Base-by-base conservation (phyloP, 192 early-diverging fungal species). In the Spinellus fusiger region DNA sequence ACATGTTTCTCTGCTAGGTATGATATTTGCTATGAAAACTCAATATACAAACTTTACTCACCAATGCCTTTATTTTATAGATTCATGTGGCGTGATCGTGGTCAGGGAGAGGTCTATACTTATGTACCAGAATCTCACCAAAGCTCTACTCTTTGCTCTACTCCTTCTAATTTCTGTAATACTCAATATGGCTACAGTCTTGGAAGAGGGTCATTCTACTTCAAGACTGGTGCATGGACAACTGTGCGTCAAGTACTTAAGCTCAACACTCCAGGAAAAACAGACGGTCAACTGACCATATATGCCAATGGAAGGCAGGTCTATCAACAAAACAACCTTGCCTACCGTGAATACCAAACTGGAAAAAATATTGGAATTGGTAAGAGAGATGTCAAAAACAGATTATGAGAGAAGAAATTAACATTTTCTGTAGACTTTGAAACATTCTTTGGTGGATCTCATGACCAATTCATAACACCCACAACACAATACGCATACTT, bases 1-100 rank as follows among this genome's bases (percentile, higher is more conserved):
- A 59, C 56, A 40, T 83, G 81, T 62, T 83, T 82, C 66, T 79
- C 79, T 18, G 69, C 80, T 0, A 72, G 81, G 61, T 82, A 70
- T 56, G 68, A n/a, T n/a, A n/a, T n/a, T n/a, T n/a, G n/a, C n/a
- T n/a, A n/a, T n/a, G n/a, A n/a, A 37, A 18, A 25, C 34, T 15
- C 27, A 18, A 32, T 4, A 9, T 25, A 50, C 16, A 52, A 34
- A 38, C 23, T 15, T 33, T 18, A 52, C n/a, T 26, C 23, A 3
- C n/a, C n/a, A 38, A 61, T 10, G 16, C 26, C 4, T 61, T 40
- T 3, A 23, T 27, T 26, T 18, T 44, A 23, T 65, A 65, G 64
- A 58, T 35, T 73, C 27, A 73, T 73, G 78, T 84, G 75, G 66
- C 71, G 82, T 15, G 56, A 52, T 7, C 20, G 61, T 18, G 82